Percentiles rank a stretch among this genome's conserved stretches.
Conservation (phyloP, 345 rosid genomes). For the Aquilaria sinensis region DNA sequence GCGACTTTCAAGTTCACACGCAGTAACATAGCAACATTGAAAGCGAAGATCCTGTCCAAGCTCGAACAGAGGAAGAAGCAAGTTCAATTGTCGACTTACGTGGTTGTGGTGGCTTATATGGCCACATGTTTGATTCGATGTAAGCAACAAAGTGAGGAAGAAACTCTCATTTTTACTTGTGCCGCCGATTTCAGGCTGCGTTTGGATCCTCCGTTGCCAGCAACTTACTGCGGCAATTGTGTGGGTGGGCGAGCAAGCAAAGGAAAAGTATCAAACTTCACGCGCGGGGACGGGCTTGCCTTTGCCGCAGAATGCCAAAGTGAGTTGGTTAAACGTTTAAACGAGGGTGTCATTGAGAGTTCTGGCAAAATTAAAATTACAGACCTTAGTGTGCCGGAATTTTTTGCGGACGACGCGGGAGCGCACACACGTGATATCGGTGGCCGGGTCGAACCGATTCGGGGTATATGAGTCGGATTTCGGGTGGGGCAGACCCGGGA, state of each 20-base stretch:
- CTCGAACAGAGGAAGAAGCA: no score
- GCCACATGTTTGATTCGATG: no score
- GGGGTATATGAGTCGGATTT: conserved; percentile 26
- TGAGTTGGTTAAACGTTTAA: neutral
- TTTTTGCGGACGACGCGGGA: neutral
- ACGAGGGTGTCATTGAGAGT: neutral
- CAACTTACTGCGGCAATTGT: conserved; percentile 23
- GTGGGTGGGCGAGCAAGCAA: conserved; percentile 3
- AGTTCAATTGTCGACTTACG: no score
- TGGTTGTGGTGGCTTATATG: no score
- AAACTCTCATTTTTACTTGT: conserved; percentile 13
- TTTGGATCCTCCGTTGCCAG: conserved; percentile 30
- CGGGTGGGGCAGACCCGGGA: conserved; percentile 26
- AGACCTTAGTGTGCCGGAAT: neutral
- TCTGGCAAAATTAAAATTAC: no score
- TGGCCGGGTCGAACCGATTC: conserved; percentile 21
- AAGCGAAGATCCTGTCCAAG: no score
- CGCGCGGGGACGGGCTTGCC: neutral
- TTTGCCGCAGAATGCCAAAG: neutral
- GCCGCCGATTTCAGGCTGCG: conserved; percentile 27
- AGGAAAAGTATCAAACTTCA: neutral
- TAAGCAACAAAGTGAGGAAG: conserved; percentile 5
- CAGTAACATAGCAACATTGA: no score
- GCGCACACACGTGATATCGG: neutral
- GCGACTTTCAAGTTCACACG: no score